phyloP scores from a whole-genome alignment of 345 rosid species.

The Brassica incana region DNA sequence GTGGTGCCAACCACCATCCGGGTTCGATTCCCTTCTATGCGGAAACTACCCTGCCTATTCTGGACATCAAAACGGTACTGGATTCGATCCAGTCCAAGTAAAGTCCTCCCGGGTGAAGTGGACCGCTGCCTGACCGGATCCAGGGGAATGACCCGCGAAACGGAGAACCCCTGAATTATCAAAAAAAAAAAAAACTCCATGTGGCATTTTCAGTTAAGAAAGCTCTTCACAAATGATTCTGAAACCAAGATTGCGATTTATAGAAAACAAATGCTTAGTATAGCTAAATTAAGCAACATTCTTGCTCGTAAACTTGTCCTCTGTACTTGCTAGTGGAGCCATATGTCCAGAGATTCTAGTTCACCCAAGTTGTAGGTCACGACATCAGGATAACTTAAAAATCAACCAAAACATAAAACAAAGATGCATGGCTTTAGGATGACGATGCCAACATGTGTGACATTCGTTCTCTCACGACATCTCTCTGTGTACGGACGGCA shows the following conservation, averaged over 20 bases:
- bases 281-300: background rate
- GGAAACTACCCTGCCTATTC: too few species aligned
- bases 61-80: too few species aligned
- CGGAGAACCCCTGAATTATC: too few species aligned
- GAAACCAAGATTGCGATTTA: background rate
- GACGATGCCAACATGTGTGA: slow-evolving; percentile 34
- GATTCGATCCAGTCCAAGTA: too few species aligned
- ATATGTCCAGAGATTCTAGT: background rate
- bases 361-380: background rate
- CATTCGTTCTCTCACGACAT: background rate
- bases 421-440: slow-evolving; percentile 25
- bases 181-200: too few species aligned
- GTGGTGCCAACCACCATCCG: too few species aligned
- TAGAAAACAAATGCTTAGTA: background rate
- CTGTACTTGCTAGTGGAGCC: background rate
- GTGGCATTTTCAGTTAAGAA: background rate
- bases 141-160: too few species aligned
- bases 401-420: background rate
- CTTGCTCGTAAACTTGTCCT: background rate
- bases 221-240: background rate
- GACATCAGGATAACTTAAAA: background rate
- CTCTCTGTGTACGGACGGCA: slow-evolving; percentile 5
- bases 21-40: too few species aligned
- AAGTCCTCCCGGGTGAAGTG: too few species aligned
- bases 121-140: too few species aligned